Conservation (phyloP, 257 asterid genomes). For the Craterostigma plantagineum region DNA sequence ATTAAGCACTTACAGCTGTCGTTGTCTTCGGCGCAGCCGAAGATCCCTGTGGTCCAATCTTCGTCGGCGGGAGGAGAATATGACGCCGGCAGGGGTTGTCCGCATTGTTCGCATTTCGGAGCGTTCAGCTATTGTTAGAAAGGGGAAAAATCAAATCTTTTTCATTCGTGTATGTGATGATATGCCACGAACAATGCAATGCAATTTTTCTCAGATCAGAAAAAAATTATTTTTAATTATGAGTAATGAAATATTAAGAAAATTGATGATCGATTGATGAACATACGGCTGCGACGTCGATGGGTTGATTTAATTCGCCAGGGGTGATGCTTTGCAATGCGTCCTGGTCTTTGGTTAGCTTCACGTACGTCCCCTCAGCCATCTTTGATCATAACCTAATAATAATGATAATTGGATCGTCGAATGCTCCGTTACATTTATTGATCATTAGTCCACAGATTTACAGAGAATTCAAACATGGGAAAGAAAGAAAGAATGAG, state of each 20-base stretch:
- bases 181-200: too few relatives aligned
- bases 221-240: not conserved
- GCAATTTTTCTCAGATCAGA: not conserved
- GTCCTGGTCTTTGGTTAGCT: constrained; percentile 30
- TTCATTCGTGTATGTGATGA: too few relatives aligned
- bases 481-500: not conserved
- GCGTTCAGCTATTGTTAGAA: constrained; percentile 22
- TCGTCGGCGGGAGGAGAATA: constrained; percentile 66
- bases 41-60: constrained; percentile 68
- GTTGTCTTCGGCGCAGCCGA: constrained; percentile 45
- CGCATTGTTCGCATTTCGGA: constrained; percentile 63
- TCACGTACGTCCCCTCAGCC: constrained; percentile 39
- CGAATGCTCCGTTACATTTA: too few relatives aligned
- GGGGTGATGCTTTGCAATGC: constrained; percentile 29
- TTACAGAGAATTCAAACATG: not conserved
- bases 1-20: constrained; percentile 64
- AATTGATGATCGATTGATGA: not conserved
- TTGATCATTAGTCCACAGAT: too few relatives aligned
- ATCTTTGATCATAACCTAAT: constrained; percentile 9
- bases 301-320: constrained; percentile 49
- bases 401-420: too few relatives aligned
- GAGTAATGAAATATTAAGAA: not conserved
- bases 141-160: not conserved
- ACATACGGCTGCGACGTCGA: constrained; percentile 28
- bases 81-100: constrained; percentile 46